These are phyloP conservation scores for Aspergillus versicolor DNA, from an alignment of 2,329 filamentous ascomycete genomes.

Conservation along the genomic window DNA sequence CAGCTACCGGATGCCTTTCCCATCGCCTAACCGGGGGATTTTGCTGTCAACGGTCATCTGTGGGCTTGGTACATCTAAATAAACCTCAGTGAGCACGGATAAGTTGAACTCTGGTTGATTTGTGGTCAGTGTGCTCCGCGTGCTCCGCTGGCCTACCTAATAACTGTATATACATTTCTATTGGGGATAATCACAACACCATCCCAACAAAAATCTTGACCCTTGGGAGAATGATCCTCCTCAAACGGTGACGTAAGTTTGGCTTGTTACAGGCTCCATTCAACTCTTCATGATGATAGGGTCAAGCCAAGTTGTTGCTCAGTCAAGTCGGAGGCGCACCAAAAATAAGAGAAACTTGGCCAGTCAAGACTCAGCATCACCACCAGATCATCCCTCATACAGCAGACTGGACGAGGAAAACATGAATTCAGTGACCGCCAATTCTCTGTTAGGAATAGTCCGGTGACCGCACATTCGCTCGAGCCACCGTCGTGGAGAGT, in stretches of 20 bases:
- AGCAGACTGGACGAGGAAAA: conserved; percentile 8
- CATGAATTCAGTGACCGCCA: conserved; percentile 6
- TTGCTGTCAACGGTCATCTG: too few species aligned
- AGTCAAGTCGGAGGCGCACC: conserved; percentile 6
- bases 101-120: too few species aligned
- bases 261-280: conserved; percentile 1
- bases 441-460: conserved; percentile 10
- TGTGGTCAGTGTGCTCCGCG: neutral
- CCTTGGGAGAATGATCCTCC: neutral
- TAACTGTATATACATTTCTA: neutral
- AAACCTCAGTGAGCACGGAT: too few species aligned
- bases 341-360: conserved; percentile 21
- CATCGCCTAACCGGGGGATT: too few species aligned
- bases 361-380: conserved; percentile 12
- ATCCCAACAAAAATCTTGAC: neutral
- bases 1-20: too few species aligned
- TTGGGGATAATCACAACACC: conserved; percentile 1
- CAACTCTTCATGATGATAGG: conserved; percentile 4
- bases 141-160: neutral
- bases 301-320: conserved; percentile 8
- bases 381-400: conserved; percentile 8
- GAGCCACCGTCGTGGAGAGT: neutral
- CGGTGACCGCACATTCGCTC: neutral
- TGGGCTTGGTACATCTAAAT: too few species aligned
- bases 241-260: neutral